A percentile compares a stretch with the other conserved stretches of the same genome.
Evolutionary conservation across 179 eudicot genomes (phyloP).

Genomic region (Spinacia oleracea): DNA sequence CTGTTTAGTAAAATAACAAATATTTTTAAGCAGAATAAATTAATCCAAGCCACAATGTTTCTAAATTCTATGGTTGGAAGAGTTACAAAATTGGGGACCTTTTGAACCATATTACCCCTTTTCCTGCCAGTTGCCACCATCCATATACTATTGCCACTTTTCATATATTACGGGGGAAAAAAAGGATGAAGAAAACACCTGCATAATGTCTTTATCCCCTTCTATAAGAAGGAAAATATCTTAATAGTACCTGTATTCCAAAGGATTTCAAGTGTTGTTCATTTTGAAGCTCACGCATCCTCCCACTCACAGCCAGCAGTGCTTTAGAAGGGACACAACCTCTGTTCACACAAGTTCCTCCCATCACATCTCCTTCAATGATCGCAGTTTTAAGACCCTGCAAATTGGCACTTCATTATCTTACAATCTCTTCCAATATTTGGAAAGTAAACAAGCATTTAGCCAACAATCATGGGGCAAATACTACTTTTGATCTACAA

Average conservation of each 20-base stretch:
- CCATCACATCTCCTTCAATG: slow-evolving; percentile 97
- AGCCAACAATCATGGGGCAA: background rate
- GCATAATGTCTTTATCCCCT: background rate
- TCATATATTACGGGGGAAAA: too few species aligned
- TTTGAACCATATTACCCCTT: background rate
- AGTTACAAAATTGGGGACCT: background rate
- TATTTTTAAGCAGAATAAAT: background rate
- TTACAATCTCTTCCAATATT: background rate
- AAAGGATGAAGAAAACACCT: background rate
- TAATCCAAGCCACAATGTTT: background rate
- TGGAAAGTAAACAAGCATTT: background rate
- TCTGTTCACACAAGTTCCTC: slow-evolving; percentile 99
- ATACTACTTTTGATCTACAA: background rate
- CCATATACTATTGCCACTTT: background rate
- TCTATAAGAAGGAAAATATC: background rate
- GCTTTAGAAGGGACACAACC: slow-evolving; percentile 99
- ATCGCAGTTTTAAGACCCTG: slow-evolving; percentile 99
- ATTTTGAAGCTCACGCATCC: slow-evolving; percentile 97
- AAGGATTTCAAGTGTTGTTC: slow-evolving; percentile 95
- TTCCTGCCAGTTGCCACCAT: background rate
- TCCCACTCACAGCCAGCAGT: slow-evolving; percentile 95
- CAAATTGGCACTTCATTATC: slow-evolving; percentile 13
- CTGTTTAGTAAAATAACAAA: background rate
- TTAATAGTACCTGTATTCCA: slow-evolving; percentile 75
- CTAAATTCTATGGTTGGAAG: background rate